Percentiles rank a stretch among this genome's conserved stretches.
Conservation (phyloP, 2,329 filamentous ascomycete genomes). For the Trichoderma sp. region DNA sequence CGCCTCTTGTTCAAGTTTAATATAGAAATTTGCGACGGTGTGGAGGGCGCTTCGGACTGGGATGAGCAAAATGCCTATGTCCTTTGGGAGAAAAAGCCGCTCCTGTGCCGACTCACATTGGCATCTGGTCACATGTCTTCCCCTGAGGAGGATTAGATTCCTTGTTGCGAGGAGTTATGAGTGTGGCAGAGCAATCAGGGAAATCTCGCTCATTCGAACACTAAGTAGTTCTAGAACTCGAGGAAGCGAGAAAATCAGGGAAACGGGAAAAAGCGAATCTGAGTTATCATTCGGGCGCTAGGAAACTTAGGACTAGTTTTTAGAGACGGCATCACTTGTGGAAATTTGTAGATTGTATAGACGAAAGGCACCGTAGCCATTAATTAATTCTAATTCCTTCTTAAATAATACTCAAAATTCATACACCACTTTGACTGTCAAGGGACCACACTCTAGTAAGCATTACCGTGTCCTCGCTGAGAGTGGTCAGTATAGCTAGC, state of each 20-base stretch:
- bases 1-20: not conserved
- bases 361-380: not conserved
- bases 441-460: not conserved
- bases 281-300: not conserved
- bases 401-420: not conserved
- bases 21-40: not conserved
- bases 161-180: not conserved
- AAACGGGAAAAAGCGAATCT: not conserved
- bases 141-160: not conserved
- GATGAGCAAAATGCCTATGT: not conserved
- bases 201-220: not conserved
- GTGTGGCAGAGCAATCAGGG: not conserved
- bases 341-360: not conserved
- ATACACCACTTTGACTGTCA: not conserved
- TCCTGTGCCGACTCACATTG: not conserved
- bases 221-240: not conserved
- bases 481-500: not conserved
- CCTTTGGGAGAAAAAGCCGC: not conserved
- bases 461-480: not conserved
- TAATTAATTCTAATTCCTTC: not conserved
- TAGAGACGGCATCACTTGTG: not conserved
- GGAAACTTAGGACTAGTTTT: not conserved
- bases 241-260: not conserved
- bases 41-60: not conserved
- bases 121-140: not conserved